Evolutionary conservation across 257 asterid genomes (phyloP).

Genomic region (Jasminum sambac): DNA sequence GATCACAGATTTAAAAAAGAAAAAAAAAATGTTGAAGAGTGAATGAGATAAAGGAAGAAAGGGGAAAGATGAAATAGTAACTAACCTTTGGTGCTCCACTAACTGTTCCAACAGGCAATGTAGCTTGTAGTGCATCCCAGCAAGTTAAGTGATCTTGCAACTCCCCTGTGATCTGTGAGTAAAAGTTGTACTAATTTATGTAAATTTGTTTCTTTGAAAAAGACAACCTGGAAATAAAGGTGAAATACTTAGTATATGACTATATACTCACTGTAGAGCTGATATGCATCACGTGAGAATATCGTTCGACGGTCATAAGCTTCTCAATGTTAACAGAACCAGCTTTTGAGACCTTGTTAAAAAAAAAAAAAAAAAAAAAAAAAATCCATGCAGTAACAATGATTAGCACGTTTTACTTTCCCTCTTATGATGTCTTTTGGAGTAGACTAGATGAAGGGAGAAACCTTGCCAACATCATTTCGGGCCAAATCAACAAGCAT

Average conservation of each 20-base stretch:
- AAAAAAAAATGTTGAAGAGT: background rate
- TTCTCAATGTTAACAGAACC: slow-evolving; percentile 82
- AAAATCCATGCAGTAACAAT: too few species aligned
- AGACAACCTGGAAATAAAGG: background rate
- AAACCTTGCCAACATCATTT: slow-evolving; percentile 92
- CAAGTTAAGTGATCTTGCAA: slow-evolving; percentile 73
- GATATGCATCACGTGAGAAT: slow-evolving; percentile 94
- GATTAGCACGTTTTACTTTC: too few species aligned
- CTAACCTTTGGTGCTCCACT: slow-evolving; percentile 93
- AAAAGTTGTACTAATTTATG: background rate
- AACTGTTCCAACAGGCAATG: slow-evolving; percentile 94
- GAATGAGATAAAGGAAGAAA: background rate
- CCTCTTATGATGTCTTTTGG: background rate
- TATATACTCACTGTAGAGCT: slow-evolving; percentile 91
- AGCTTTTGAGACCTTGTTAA: slow-evolving; percentile 67
- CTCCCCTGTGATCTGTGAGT: slow-evolving; percentile 77
- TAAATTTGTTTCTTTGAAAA: slow-evolving; percentile 3
- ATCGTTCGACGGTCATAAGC: slow-evolving; percentile 79
- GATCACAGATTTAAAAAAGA: slow-evolving; percentile 1
- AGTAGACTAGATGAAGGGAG: background rate
- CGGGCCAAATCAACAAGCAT: slow-evolving; percentile 93
- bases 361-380: too few species aligned
- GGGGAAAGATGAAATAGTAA: background rate
- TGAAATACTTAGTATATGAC: background rate
- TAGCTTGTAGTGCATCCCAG: slow-evolving; percentile 89